Percentiles rank a stretch among this genome's conserved stretches.
phyloP scores from a whole-genome alignment of 129 eudicot species.

The Lactuca sativa region DNA sequence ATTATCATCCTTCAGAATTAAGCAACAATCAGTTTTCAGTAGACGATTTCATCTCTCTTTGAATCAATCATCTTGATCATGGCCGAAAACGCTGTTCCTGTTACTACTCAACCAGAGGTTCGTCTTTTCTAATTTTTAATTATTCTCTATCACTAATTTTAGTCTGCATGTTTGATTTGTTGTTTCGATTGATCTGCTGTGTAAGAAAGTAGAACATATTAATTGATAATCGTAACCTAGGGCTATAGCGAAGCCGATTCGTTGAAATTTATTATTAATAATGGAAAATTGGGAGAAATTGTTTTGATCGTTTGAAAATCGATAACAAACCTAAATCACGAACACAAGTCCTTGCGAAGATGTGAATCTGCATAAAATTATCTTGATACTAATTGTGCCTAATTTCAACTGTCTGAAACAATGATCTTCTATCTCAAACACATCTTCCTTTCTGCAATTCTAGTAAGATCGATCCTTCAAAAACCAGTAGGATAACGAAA shows the following conservation, averaged over 20 bases:
- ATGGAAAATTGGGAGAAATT: background rate
- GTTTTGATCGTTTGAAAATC: background rate
- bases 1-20: slow-evolving; percentile 8
- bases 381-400: background rate
- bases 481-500: background rate
- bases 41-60: background rate
- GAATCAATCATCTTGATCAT: slow-evolving; percentile 18
- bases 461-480: background rate
- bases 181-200: too few relatives aligned
- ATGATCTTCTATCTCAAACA: too few relatives aligned
- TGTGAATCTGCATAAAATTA: background rate
- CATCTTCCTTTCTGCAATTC: background rate
- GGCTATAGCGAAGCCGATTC: background rate
- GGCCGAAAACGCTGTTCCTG: slow-evolving; percentile 23
- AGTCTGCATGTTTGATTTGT: too few relatives aligned
- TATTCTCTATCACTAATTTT: too few relatives aligned
- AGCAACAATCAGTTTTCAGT: slow-evolving; percentile 1
- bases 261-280: background rate
- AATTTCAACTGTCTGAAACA: too few relatives aligned
- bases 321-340: background rate
- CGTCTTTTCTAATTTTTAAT: slow-evolving; percentile 17
- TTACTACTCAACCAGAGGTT: slow-evolving; percentile 28
- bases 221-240: too few relatives aligned
- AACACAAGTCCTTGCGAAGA: background rate
- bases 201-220: too few relatives aligned